Base-by-base conservation (phyloP, 2,329 filamentous ascomycete species). In the Corynespora cassiicola region DNA sequence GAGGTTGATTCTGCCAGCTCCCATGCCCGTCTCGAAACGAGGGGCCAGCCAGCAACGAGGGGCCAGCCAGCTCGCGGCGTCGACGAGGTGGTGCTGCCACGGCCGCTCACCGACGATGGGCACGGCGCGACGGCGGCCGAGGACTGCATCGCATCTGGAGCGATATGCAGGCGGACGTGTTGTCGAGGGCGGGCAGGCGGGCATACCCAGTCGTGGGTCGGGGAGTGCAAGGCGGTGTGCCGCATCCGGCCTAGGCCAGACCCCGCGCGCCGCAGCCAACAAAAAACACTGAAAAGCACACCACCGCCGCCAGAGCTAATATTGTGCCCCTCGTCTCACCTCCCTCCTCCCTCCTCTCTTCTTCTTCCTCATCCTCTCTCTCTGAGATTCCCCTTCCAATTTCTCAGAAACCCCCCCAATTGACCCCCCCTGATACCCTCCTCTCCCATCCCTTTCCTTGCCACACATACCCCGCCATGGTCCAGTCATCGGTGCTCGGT, bases 401-500 rank as follows among this genome's bases (percentile, higher is more conserved):
- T 26, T 20, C 31, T 22, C 30, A 20, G 8, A 9, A 8, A 17
- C 17, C 17, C 29, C 17, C 15, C 16, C 33, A 26, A 38, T 40
- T 41, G 14, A n/a, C 17, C 29, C 31, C 25, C 23, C 22, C 20
- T 20, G 16, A 28, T 31, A 36, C 25, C 36, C 36, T 31, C 25
- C 22, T 38, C 42, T 45, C 35, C 14, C 34, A 44, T 37, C 34
- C 36, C 24, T 36, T 16, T 31, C 24, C 31, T 47, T 41, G 36
- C 42, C 35, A 30, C 44, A 52, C 46, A 48, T 53, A 31, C 33
- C 31, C 42, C 58, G 58, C 43, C 42, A 77, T 77, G 75, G 75
- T 77, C 40, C 72, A 76, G 55, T 77, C 75, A 55, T 81, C 94
- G 61, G 82, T 99, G 74, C 87, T 99, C 74, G 94, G 94, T 78